Percentiles rank a stretch among this genome's conserved stretches.
Conservation (phyloP, 371 early-diverging fungal species). For the Lichtheimia ramosa region DNA sequence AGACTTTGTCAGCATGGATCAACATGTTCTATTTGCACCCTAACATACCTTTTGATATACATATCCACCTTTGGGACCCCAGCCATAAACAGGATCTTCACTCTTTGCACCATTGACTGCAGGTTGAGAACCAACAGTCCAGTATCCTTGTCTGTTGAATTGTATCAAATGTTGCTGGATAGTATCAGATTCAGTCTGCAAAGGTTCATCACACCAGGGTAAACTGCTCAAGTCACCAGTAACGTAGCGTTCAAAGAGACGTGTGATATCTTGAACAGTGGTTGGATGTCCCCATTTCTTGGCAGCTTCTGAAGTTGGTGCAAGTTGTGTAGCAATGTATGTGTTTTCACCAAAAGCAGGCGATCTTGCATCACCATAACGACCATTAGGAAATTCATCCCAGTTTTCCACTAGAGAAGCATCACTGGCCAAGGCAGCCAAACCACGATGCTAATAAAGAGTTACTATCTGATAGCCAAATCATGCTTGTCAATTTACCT, state of each 20-base stretch:
- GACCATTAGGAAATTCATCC: slow-evolving; percentile 98
- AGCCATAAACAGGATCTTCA: slow-evolving; percentile 78
- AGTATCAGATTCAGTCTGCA: slow-evolving; percentile 76
- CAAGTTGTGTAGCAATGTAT: slow-evolving; percentile 74
- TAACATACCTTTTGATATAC: slow-evolving; percentile 87
- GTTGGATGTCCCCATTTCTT: slow-evolving; percentile 81
- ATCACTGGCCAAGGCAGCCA: slow-evolving; percentile 27
- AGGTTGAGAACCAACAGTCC: slow-evolving; percentile 94
- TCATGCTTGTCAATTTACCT: no score
- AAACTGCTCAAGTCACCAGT: slow-evolving; percentile 66
- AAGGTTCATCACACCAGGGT: slow-evolving; percentile 89
- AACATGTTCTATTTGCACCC: background rate
- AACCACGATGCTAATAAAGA: background rate
- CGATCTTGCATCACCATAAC: slow-evolving; percentile 95
- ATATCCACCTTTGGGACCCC: slow-evolving; percentile 94
- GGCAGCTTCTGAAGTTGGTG: slow-evolving; percentile 53
- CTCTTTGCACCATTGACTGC: slow-evolving; percentile 89
- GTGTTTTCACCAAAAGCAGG: slow-evolving; percentile 57
- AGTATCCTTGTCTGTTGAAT: slow-evolving; percentile 74
- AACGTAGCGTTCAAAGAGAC: slow-evolving; percentile 78
- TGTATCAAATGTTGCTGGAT: slow-evolving; percentile 65
- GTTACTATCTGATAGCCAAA: no score
- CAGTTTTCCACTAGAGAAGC: slow-evolving; percentile 62
- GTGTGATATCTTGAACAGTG: slow-evolving; percentile 58
- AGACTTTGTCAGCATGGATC: background rate